A percentile compares a stretch with the other conserved stretches of the same genome.
phyloP scores from a whole-genome alignment of 225 moss, liverwort and hornwort genomes.

The Rhytidiadelphus loreus region DNA sequence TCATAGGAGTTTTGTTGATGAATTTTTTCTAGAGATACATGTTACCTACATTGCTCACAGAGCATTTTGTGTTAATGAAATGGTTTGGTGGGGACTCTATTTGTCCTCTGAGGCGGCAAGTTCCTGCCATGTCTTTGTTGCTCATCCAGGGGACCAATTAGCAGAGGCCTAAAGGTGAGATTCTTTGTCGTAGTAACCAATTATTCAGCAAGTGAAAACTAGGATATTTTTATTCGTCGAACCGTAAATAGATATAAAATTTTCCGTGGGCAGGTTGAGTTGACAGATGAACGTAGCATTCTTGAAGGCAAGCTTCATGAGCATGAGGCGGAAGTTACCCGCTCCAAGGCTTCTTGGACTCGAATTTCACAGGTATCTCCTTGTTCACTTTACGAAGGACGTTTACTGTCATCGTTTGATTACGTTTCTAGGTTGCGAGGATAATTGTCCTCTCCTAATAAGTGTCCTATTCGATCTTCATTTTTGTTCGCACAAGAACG shows the following conservation, averaged over 20 bases:
- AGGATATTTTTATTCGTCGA: not conserved
- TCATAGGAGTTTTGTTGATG: not conserved
- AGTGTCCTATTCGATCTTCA: not conserved
- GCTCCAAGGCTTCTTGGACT: slow-evolving; percentile 56
- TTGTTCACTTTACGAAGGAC: not conserved
- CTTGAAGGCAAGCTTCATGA: slow-evolving; percentile 83
- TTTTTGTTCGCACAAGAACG: not conserved
- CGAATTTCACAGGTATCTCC: slow-evolving; percentile 62
- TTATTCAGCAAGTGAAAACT: not conserved
- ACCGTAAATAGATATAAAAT: not conserved
- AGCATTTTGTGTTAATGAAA: not conserved
- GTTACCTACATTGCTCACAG: not conserved
- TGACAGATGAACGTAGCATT: slow-evolving; percentile 80
- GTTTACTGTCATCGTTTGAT: not conserved
- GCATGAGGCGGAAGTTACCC: slow-evolving; percentile 61
- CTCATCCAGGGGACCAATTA: not conserved
- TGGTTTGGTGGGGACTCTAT: not conserved
- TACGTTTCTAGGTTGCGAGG: not conserved
- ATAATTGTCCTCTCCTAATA: not conserved
- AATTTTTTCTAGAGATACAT: not conserved
- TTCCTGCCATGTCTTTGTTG: not conserved
- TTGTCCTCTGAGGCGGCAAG: not conserved
- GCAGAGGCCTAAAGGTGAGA: not conserved
- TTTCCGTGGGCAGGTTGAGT: slow-evolving; percentile 42
- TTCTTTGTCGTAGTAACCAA: not conserved